Evolutionary conservation across 75 land plant species (phyloP), one percentile per base, ranked within the genome.

Genomic region (Selaginella moellendorffii): DNA sequence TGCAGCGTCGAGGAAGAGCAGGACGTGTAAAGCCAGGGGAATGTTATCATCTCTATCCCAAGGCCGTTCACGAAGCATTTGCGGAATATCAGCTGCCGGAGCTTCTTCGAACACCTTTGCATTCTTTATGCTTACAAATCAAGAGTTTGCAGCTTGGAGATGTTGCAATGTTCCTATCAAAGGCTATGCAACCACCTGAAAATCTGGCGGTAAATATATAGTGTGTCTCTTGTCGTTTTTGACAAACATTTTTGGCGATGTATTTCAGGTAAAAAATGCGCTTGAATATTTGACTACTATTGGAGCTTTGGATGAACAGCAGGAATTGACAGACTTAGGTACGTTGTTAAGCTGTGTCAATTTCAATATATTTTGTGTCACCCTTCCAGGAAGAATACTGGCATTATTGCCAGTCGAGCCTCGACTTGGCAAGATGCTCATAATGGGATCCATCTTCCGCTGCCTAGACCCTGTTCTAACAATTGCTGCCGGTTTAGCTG

Each of bases 401-500:
- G 46, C 96, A 25, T 75, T 80, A 62, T 85, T 93, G 71, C 98
- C 98, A 19, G 87, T 93, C 30, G 98, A 93, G 75, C 98, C 98
- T 22, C 88, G 83, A 53, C 84, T 93, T 53, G 98, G 98, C 9
- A 93, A 93, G 73, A 93, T 93, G 98, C 80, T 93, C 25, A 78
- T 93, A 1, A 85, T 88, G 90, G 98, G 90, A 29, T 76, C 90
- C 24, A 74, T 88, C 18, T 88, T 88, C 54, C 83, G 78, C 23
- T 93, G 98, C 78, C 70, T 93, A 63, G 96, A 88, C 69, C 98
- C 98, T 46, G 66, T 85, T 54, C 82, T 93, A 20, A 93, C 96
- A 1, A 81, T 93, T 65, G 98, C 83, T 1, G 78, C 96, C 51
- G 98, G 85, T 10, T 74, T 93, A 27, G 80, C 87, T 73, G 80